phyloP scores from a whole-genome alignment of 495 filamentous ascomycete genomes.

The Sphaerosporella brunnea region DNA sequence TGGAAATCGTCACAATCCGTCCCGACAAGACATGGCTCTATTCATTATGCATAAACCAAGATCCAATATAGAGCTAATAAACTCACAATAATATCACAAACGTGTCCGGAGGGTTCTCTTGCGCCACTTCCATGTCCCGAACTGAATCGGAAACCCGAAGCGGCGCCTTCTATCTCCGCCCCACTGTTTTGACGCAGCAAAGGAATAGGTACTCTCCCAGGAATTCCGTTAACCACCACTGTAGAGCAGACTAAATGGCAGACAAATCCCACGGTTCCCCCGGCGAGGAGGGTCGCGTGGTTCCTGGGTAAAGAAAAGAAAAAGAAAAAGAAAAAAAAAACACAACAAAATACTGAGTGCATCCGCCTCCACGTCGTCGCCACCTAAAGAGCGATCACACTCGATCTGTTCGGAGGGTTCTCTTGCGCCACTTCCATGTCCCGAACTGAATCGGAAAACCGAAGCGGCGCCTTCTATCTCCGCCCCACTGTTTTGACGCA shows the following conservation, averaged over 20 bases:
- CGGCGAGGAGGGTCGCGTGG: slow-evolving; percentile 7
- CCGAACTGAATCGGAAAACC: slow-evolving; percentile 12
- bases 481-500: slow-evolving; percentile 4
- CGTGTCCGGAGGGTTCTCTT: slow-evolving; percentile 26
- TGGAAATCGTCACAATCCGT: no score
- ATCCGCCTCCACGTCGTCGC: neutral
- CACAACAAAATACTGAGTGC: neutral
- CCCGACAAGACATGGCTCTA: no score
- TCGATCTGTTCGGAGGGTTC: slow-evolving; percentile 22
- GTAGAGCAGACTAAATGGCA: slow-evolving; percentile 11
- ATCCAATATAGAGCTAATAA: neutral
- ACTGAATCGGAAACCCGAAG: slow-evolving; percentile 11
- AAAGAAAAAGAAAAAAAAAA: neutral
- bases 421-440: slow-evolving; percentile 22
- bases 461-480: slow-evolving; percentile 28
- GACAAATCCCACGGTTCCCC: slow-evolving; percentile 7
- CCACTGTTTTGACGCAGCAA: slow-evolving; percentile 7
- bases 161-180: slow-evolving; percentile 28
- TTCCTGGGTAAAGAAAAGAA: neutral
- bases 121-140: slow-evolving; percentile 16
- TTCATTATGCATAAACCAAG: no score
- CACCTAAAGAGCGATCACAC: neutral
- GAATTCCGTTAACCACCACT: slow-evolving; percentile 21
- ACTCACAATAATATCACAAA: neutral
- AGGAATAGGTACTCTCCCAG: slow-evolving; percentile 15